These are phyloP conservation scores for Licmophora abbreviata DNA, from an alignment of 108 stramenopile genomes.

Conservation along the genomic window DNA sequence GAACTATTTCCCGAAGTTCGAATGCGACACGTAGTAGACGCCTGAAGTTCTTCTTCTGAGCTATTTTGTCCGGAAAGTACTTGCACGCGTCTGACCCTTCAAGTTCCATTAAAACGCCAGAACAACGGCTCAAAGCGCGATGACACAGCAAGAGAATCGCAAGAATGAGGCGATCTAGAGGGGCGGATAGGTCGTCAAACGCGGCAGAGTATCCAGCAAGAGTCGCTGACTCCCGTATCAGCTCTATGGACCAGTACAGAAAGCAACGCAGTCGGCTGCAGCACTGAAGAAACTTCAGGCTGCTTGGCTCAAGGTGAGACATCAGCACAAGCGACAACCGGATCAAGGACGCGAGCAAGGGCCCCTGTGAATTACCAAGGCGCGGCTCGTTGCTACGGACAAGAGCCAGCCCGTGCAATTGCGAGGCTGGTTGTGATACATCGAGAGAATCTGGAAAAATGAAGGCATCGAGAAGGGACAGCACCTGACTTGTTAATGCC, in stretches of 20 bases:
- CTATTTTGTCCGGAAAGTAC: slow-evolving; percentile 46
- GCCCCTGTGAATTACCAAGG: slow-evolving; percentile 70
- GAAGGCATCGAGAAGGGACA: slow-evolving; percentile 76
- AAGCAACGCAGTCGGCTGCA: slow-evolving; percentile 71
- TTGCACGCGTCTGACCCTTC: slow-evolving; percentile 38
- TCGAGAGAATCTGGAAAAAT: slow-evolving; percentile 79
- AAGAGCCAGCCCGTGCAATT: slow-evolving; percentile 71
- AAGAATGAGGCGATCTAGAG: slow-evolving; percentile 57
- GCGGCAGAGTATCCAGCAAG: slow-evolving; percentile 55
- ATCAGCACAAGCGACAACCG: slow-evolving; percentile 69
- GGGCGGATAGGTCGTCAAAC: slow-evolving; percentile 52
- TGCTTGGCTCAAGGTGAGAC: slow-evolving; percentile 61
- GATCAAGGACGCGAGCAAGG: slow-evolving; percentile 57
- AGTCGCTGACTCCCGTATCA: slow-evolving; percentile 60
- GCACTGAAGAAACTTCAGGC: slow-evolving; percentile 66
- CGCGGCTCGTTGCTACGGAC: slow-evolving; percentile 67
- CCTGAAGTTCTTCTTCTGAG: slow-evolving; percentile 32
- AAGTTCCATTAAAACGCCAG: slow-evolving; percentile 46
- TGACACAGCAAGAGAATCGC: slow-evolving; percentile 69
- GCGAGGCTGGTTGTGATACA: slow-evolving; percentile 39
- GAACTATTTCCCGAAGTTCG: slow-evolving; percentile 60
- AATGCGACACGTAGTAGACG: slow-evolving; percentile 43
- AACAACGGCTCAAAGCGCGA: slow-evolving; percentile 59
- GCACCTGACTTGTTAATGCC: slow-evolving; percentile 48
- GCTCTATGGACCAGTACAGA: slow-evolving; percentile 69